Base-by-base conservation (phyloP, 192 early-diverging fungal species). In the Ambispora gerdemannii region DNA sequence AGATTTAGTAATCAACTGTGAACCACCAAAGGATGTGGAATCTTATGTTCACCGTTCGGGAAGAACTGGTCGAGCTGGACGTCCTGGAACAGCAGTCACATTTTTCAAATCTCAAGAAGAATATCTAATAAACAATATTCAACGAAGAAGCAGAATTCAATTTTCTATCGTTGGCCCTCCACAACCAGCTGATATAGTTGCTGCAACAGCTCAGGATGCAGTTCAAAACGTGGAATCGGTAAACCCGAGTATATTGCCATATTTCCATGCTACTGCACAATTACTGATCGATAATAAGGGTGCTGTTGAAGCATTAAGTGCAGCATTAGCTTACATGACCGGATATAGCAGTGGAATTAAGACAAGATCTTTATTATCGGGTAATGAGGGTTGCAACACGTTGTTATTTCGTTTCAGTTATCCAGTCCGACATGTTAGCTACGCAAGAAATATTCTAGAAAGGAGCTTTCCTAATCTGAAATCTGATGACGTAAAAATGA, bases 21-120 rank as follows among this genome's bases (percentile, higher is more conserved):
- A 97, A 72, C 95, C 95, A 50, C 95, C 95, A 65, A 86, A 87
- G 76, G 95, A 98, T 76, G 84, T 94, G 22, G 94, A 98, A 74
- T 87, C 90, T 24, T 98, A 97, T 75, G 93, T 98, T 51, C 96
- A 98, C 81, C 89, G 96, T 61, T 92, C 91, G 50, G 96, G 96
- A 20, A 87, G 96, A 76, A 97, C 95, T 1, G 96, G 94, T 35
- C 93, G 96, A 77, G 93, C 94, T 50, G 92, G 93, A 36, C 90
- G 88, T 47, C 85, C 81, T 30, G 95, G 96, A 50, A 81, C 87
- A 19, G 97, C 95, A 75, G 90, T 98, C 32, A 97, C 94, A 25
- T 97, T 96, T 80, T 96, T 86, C 80, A 96, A 95, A 72, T 82
- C 90, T 22, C 80, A 86, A 34, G 93, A 97, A 81, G 86, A 90